Percentiles rank a stretch among this genome's conserved stretches.
phyloP scores from a whole-genome alignment of 2,329 filamentous ascomycete species.

The Orbilia quercus region DNA sequence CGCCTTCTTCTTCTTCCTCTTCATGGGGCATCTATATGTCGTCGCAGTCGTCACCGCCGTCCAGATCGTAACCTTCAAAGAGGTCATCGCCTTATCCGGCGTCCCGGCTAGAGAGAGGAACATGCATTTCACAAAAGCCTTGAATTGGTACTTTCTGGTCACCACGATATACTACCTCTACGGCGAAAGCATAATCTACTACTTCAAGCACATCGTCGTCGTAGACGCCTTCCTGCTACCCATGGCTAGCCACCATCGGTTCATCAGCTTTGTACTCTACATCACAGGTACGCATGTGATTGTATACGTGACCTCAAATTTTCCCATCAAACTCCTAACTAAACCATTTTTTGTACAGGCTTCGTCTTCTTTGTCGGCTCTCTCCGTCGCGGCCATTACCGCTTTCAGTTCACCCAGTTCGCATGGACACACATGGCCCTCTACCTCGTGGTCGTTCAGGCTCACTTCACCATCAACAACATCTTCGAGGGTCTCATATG shows the following conservation, averaged over 20 bases:
- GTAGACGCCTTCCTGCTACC: constrained; percentile 93
- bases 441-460: constrained; percentile 96
- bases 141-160: constrained; percentile 99
- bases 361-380: constrained; percentile 98
- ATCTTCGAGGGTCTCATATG: constrained; percentile 99
- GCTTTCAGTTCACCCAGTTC: constrained; percentile 98
- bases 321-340: constrained; percentile 17
- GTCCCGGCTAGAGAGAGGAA: constrained; percentile 91
- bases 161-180: constrained; percentile 99
- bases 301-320: constrained; percentile 3
- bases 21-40: constrained; percentile 97
- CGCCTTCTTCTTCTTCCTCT: constrained; percentile 89
- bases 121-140: constrained; percentile 89
- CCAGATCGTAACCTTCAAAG: constrained; percentile 98
- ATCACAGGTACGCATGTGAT: constrained; percentile 78
- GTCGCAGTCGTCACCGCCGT: constrained; percentile 91
- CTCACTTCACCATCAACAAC: constrained; percentile 99
- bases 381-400: constrained; percentile 93
- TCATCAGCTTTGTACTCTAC: constrained; percentile 98
- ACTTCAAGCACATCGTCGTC: constrained; percentile 98
- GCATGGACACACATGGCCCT: constrained; percentile 99
- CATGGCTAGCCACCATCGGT: constrained; percentile 94
- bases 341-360: constrained; percentile 68
- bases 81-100: constrained; percentile 97
- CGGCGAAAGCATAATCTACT: constrained; percentile 98